phyloP scores from a whole-genome alignment of 306 rosid species.

The Glycine latifolia region DNA sequence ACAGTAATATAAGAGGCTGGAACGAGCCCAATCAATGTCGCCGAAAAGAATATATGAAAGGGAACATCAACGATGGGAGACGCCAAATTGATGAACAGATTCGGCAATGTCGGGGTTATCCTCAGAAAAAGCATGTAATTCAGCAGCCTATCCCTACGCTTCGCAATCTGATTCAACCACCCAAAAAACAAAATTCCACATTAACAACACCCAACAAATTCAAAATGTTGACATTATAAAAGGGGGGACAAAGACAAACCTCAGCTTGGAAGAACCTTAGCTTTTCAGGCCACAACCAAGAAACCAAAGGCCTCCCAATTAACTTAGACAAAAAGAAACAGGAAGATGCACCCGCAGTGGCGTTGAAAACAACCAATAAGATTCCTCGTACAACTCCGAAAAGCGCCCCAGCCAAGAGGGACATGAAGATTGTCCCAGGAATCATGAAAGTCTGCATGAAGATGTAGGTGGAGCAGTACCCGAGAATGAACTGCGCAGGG shows the following conservation, averaged over 20 bases:
- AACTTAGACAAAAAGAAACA: slow-evolving; percentile 92
- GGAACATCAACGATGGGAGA: slow-evolving; percentile 97
- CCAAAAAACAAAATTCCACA: background rate
- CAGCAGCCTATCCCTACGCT: slow-evolving; percentile 88
- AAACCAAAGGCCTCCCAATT: slow-evolving; percentile 87
- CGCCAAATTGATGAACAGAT: slow-evolving; percentile 97
- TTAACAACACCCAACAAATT: slow-evolving; percentile 39
- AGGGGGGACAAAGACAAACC: slow-evolving; percentile 53
- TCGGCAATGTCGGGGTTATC: slow-evolving; percentile 94
- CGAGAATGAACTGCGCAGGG: slow-evolving; percentile 82
- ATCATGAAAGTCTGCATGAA: slow-evolving; percentile 99
- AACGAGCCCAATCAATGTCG: slow-evolving; percentile 86
- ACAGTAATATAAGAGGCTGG: slow-evolving; percentile 93
- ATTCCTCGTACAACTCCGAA: slow-evolving; percentile 84
- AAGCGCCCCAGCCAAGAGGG: slow-evolving; percentile 97
- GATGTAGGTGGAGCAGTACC: slow-evolving; percentile 94
- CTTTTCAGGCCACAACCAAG: slow-evolving; percentile 95
- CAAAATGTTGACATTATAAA: background rate
- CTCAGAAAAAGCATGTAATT: slow-evolving; percentile 98
- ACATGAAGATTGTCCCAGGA: slow-evolving; percentile 97
- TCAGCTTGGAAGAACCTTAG: slow-evolving; percentile 89
- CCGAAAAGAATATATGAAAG: slow-evolving; percentile 87
- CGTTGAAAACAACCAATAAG: slow-evolving; percentile 83
- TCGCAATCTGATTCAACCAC: slow-evolving; percentile 70
- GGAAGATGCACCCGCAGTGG: slow-evolving; percentile 93